A percentile compares a stretch with the other conserved stretches of the same genome.
These are phyloP conservation scores for Globisporangium cystogenes DNA, from an alignment of 352 stramenopile species.

Conservation along the genomic window DNA sequence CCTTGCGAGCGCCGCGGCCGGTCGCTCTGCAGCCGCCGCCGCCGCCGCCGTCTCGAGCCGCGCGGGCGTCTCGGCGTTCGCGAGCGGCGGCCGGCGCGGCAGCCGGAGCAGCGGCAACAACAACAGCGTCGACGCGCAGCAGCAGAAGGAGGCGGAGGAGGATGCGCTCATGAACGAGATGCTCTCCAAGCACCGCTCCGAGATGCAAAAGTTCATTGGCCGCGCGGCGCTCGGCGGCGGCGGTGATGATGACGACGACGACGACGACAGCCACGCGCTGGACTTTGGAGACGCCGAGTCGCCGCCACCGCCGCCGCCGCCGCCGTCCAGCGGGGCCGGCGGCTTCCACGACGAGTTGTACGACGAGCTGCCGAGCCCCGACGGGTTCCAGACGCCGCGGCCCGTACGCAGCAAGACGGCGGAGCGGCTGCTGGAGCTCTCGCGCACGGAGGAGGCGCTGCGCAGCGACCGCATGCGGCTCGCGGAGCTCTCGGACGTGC, in stretches of 20 bases:
- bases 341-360: slow-evolving; percentile 15
- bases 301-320: slow-evolving; percentile 15
- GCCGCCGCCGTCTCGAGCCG: too few species aligned
- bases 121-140: slow-evolving; percentile 4
- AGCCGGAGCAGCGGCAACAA: slow-evolving; percentile 1
- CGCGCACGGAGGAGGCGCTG: slow-evolving; percentile 29
- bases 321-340: slow-evolving; percentile 1
- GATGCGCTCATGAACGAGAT: slow-evolving; percentile 46
- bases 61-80: not conserved
- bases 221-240: slow-evolving; percentile 13
- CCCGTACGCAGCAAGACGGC: slow-evolving; percentile 25
- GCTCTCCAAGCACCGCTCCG: slow-evolving; percentile 45
- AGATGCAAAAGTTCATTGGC: slow-evolving; percentile 46
- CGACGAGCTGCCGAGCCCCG: slow-evolving; percentile 13
- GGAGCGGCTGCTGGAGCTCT: slow-evolving; percentile 47
- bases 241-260: slow-evolving; percentile 16
- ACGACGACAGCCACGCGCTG: slow-evolving; percentile 9
- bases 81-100: not conserved
- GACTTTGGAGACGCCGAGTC: slow-evolving; percentile 17
- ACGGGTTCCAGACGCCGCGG: slow-evolving; percentile 30
- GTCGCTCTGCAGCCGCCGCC: too few species aligned
- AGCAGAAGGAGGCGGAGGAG: slow-evolving; percentile 40
- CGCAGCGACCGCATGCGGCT: slow-evolving; percentile 72
- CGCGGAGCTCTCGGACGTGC: slow-evolving; percentile 70
- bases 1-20: not conserved